Base-by-base conservation (phyloP, 2,329 filamentous ascomycete genomes). In the Monosporascus sp. region DNA sequence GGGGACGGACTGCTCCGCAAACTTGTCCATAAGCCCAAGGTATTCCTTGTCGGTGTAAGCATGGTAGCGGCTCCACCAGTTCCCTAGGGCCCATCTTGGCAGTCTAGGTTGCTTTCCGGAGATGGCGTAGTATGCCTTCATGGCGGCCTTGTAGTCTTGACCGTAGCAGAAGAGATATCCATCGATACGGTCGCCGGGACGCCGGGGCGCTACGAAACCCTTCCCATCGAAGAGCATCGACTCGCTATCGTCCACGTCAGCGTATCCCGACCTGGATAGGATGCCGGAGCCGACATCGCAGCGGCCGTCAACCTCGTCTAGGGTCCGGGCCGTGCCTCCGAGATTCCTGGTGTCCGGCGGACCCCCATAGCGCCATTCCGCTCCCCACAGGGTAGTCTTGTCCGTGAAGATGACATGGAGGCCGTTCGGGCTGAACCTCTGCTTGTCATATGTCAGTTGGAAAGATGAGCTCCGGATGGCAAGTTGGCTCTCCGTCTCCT, bases 61-160 rank as follows among this genome's bases (percentile, higher is more conserved):
- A 60, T 86, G 78, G 63, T 85, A 86, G 7, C 84, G 72, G 47
- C 78, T 82, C 83, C 83, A 86, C 83, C 84, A 87, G 58, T 86
- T 86, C 0, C 83, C 82, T 38, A 86, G 68, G 0, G 79, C 74
- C 72, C 78, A 85, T 16, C 82, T 72, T 0, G 82, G 82, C 1
- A 85, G 64, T 9, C 76, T 53, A 3, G 82, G 81, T 58, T 83
- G 80, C 20, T 70, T 71, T 3, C 82, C 82, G 2, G 80, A 83
- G 14, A 86, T 65, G 1, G 72, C 70, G 61, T 82, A 84, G 37
- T 81, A 76, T 0, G 76, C 75, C 52, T 74, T 73, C 50, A 85
- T 74, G 17, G 80, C 81, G 4, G 68, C 76, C 49, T 72, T 71
- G 60, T 79, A 85, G 57, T 84, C 78, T 53, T 73, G 74, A 2